Percentiles rank a stretch among this genome's conserved stretches.
phyloP scores from a whole-genome alignment of 2,329 filamentous ascomycete species.

The Emydomyces testavorans region DNA sequence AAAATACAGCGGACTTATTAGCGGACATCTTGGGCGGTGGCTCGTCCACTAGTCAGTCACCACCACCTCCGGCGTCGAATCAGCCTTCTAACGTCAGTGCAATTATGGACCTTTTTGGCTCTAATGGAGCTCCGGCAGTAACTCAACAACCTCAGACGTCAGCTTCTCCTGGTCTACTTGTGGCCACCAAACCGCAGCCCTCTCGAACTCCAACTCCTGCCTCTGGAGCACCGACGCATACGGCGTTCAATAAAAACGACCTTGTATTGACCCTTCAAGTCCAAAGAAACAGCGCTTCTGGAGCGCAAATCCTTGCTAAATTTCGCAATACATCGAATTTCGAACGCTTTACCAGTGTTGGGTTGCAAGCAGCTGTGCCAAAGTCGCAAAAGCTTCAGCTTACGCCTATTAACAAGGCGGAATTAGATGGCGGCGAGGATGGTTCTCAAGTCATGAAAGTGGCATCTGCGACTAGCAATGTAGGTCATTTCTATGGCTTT shows the following conservation, averaged over 20 bases:
- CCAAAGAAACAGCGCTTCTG: conserved; percentile 58
- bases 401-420: conserved; percentile 72
- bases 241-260: conserved; percentile 78
- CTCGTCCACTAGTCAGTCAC: conserved; percentile 36
- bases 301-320: conserved; percentile 68
- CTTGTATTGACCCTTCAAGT: conserved; percentile 70
- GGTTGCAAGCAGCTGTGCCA: conserved; percentile 85
- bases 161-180: conserved; percentile 40
- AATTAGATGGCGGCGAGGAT: conserved; percentile 65
- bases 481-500: conserved; percentile 1
- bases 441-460: conserved; percentile 88
- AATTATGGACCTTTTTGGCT: conserved; percentile 83
- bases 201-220: conserved; percentile 35
- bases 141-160: conserved; percentile 38
- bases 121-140: conserved; percentile 37
- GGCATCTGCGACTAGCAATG: conserved; percentile 63
- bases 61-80: conserved; percentile 42
- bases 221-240: conserved; percentile 45
- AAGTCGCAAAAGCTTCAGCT: conserved; percentile 92
- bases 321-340: conserved; percentile 69
- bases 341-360: conserved; percentile 58
- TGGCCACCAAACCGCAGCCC: conserved; percentile 41
- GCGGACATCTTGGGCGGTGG: conserved; percentile 80
- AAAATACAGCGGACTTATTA: conserved; percentile 73
- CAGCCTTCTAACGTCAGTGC: conserved; percentile 54